Evolutionary conservation across 352 stramenopile genomes (phyloP), one percentile per base, ranked within the genome.

Genomic region (Phytophthora hibernalis): DNA sequence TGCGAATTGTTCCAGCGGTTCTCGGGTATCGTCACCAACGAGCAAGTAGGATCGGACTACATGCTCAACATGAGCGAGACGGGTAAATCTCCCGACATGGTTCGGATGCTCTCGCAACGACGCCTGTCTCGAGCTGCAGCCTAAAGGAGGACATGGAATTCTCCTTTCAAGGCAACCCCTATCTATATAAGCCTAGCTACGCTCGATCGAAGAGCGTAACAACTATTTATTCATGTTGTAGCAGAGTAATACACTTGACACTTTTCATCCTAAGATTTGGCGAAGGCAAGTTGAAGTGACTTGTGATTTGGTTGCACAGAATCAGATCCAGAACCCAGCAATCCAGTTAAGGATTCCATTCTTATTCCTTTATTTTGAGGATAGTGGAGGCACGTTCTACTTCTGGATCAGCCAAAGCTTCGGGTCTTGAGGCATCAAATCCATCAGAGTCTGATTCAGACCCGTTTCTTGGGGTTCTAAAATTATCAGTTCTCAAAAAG

Each of bases 1-100:
- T 92, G 83, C 61, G 83, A 87, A 49, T 51, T 93, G 40, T 76
- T 93, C 42, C 80, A 90, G 63, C 73, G 72, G 10, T 81, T 87
- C 43, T 72, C 74, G 24, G 66, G 61, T 26, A 47, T 70, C 33
- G 52, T 48, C 30, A 65, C 47, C 11, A 68, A 64, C 49, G 65
- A 70, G n/a, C 56, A 67, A 10, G 56, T 69, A 18, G 48, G 43
- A 47, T 66, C 68, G 20, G 55, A 72, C 61, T 72, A 68, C 45
- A 37, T 77, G 56, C 65, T 76, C 38, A 74, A 70, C 35, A 72
- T 64, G n/a, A 77, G 70, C 40, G 72, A 82, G 33, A 69, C 45
- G 16, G 52, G 24, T 30, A 83, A 85, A 47, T 71, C 67, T 4
- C 54, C 70, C 15, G 65, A 80, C 28, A 82, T 82, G 58, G 70